These are phyloP conservation scores for Fusarium sp. DNA, from an alignment of 2,329 filamentous ascomycete species.

Conservation along the genomic window DNA sequence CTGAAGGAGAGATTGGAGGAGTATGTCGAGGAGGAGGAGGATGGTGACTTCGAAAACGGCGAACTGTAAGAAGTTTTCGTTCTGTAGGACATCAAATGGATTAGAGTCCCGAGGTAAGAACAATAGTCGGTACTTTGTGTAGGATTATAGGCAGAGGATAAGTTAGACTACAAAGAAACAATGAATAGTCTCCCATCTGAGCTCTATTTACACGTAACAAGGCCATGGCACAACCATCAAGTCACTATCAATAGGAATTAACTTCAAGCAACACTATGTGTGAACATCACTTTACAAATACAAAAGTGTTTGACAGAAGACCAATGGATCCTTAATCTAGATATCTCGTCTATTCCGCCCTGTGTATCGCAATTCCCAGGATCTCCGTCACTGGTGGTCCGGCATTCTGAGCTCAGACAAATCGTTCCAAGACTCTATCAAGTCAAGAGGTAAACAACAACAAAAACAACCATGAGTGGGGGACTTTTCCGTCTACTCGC, in stretches of 20 bases:
- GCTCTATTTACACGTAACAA: accelerated
- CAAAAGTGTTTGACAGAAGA: background rate
- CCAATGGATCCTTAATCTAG: background rate
- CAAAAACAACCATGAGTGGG: background rate
- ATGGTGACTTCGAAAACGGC: background rate
- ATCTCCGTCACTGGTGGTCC: background rate
- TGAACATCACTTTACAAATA: background rate
- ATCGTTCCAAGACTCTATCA: background rate
- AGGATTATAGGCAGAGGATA: accelerated
- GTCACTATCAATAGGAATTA: accelerated
- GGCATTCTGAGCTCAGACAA: background rate
- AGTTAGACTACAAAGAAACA: background rate
- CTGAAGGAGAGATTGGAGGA: slow-evolving; percentile 43
- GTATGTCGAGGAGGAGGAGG: slow-evolving; percentile 34
- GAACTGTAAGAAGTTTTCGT: slow-evolving; percentile 6
- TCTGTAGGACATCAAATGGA: no score
- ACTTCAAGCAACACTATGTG: accelerated
- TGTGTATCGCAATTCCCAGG: background rate
- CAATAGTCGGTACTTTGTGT: accelerated
- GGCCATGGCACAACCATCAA: accelerated
- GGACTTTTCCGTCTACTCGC: background rate
- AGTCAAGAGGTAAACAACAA: background rate
- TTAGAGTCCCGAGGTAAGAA: no score
- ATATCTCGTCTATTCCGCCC: background rate
- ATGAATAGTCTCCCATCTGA: background rate